Evolutionary conservation across 2,329 filamentous ascomycete species (phyloP), one percentile per base, ranked within the genome.

Genomic region (Penicillium expansum): DNA sequence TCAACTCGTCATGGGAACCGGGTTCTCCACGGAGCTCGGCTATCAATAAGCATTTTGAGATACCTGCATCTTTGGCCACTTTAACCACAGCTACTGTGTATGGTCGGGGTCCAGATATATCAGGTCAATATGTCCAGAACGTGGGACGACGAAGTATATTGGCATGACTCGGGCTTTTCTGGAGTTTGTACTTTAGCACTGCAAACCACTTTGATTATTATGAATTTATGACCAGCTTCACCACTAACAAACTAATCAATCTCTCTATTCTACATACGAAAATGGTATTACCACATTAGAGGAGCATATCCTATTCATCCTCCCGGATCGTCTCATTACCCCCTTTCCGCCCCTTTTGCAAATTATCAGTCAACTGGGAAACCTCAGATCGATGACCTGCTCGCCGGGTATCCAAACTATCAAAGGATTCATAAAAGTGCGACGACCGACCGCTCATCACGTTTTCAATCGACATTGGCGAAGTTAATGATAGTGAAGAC

Each of bases 21-120:
- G 38, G 39, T 4, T 39, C 50, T 3, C 32, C 29, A 5, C 59
- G 58, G 27, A 52, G 57, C 14, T 10, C 22, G 5, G 41, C 48
- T 10, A 54, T 66, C 22, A 62, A 53, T 7, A 65, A 62, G 11
- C 63, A 66, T 33, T 66, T 66, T 24, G 61, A 66, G 48, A 35
- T 66, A 2, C 63, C 62, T 14, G 59, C 44, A 8, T 65, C 63
- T 5, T 43, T 44, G 18, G 29, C 38, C 4, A 39, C 33, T 44
- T 22, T 56, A 18, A 11, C 38, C 13, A 18, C 11, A 43, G 18
- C 11, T 29, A 9, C 18, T 13, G 27, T 16, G 13, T 14, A 11
- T 56, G 35, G 14, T 10, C 48, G 5, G 29, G 18, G 13, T 8
- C 13, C n/a, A 32, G 38, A 43, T 33, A 20, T 22, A 8, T 14